Evolutionary conservation across 441 rosid species (phyloP).

Genomic region (Bruguiera hainesii): DNA sequence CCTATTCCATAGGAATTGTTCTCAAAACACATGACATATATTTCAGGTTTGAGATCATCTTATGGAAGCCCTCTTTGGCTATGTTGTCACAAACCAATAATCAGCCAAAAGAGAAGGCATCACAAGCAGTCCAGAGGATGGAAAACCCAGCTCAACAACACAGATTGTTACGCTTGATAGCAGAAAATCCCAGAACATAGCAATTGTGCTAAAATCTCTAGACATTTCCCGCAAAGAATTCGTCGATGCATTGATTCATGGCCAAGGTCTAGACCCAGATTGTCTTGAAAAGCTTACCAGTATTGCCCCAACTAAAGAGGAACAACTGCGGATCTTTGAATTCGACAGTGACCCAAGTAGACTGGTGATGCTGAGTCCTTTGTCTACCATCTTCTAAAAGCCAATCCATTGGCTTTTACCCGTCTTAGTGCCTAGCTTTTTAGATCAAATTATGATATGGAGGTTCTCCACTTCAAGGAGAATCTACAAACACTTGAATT

Average conservation of each 20-base stretch:
- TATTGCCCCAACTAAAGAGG: conserved; percentile 69
- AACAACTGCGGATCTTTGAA: conserved; percentile 50
- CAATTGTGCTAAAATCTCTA: conserved; percentile 70
- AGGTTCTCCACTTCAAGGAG: conserved; percentile 48
- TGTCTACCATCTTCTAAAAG: conserved; percentile 61
- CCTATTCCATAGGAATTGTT: no score
- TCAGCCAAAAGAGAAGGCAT: conserved; percentile 34
- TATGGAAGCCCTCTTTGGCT: conserved; percentile 94
- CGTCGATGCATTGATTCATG: conserved; percentile 47
- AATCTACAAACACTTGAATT: conserved; percentile 48
- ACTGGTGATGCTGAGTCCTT: conserved; percentile 75
- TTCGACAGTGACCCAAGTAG: conserved; percentile 49
- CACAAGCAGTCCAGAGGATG: conserved; percentile 19
- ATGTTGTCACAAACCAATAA: conserved; percentile 58
- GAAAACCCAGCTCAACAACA: conserved; percentile 30
- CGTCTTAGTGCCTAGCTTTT: conserved; percentile 65
- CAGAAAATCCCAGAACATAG: conserved; percentile 75
- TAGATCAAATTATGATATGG: conserved; percentile 58
- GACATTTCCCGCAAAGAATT: conserved; percentile 53
- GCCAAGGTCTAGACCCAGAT: conserved; percentile 55
- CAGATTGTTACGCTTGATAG: conserved; percentile 62
- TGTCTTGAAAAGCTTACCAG: conserved; percentile 68
- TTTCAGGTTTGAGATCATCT: conserved; percentile 58
- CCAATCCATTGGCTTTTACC: conserved; percentile 69
- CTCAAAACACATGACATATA: background rate